These are phyloP conservation scores for Gastrolobium villosum DNA, from an alignment of 306 rosid species.

Conservation along the genomic window DNA sequence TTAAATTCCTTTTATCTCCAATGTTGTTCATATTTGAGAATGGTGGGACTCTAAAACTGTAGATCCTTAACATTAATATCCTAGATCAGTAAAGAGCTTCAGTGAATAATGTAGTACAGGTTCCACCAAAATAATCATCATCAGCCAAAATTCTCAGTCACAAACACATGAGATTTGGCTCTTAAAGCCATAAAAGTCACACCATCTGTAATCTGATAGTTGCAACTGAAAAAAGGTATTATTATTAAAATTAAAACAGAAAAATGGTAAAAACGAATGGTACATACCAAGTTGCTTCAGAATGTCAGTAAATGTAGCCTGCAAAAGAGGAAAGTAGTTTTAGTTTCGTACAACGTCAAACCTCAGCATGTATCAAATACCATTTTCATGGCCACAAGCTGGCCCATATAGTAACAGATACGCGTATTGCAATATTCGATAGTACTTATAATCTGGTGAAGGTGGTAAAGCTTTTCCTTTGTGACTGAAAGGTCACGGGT, in stretches of 20 bases:
- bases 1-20: neutral
- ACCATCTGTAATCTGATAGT: neutral
- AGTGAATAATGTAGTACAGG: neutral
- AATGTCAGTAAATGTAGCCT: slow-evolving; percentile 99
- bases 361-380: neutral
- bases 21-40: neutral
- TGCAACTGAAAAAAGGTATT: slow-evolving; percentile 14
- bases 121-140: neutral
- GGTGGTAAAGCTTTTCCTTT: too few species aligned
- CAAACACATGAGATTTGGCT: neutral
- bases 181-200: slow-evolving; percentile 3
- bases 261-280: neutral
- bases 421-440: neutral
- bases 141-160: too few species aligned
- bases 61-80: slow-evolving; percentile 22
- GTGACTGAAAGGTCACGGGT: too few species aligned
- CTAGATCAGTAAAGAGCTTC: neutral
- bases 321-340: slow-evolving; percentile 51
- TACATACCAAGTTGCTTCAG: slow-evolving; percentile 87
- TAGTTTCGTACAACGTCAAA: slow-evolving; percentile 20
- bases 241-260: neutral
- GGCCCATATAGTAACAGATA: neutral
- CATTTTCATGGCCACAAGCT: slow-evolving; percentile 14
- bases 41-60: neutral
- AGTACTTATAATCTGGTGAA: too few species aligned